Conservation (phyloP, 352 stramenopile species). For the Chrysophaeum taylorii region DNA sequence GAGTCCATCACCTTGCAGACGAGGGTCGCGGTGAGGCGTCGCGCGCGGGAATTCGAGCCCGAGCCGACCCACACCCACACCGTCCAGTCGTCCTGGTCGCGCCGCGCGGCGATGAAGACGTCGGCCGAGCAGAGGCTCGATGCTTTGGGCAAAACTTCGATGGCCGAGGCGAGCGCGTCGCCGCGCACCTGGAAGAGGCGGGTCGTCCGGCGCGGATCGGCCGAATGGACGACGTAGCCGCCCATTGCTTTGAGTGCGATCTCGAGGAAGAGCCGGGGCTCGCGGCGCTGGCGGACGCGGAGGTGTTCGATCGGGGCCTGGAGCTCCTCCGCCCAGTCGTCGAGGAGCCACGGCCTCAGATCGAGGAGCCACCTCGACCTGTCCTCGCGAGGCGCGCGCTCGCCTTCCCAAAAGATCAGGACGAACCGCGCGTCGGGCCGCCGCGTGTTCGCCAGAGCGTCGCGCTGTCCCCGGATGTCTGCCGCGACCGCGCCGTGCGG, state of each 20-base stretch:
- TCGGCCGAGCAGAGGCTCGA: not conserved
- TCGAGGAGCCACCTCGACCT: not conserved
- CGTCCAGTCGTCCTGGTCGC: no score
- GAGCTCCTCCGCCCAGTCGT: not conserved
- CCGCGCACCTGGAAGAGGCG: not conserved
- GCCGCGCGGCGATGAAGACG: not conserved
- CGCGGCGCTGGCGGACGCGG: not conserved
- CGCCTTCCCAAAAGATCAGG: not conserved
- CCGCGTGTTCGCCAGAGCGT: no score
- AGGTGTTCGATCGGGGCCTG: not conserved
- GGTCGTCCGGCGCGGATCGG: not conserved
- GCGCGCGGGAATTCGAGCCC: not conserved
- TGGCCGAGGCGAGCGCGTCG: not conserved
- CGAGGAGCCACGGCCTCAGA: not conserved
- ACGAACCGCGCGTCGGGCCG: no score
- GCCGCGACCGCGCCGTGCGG: no score
- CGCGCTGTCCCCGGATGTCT: no score
- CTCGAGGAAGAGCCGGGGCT: not conserved
- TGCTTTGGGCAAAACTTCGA: not conserved
- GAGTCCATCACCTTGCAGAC: not conserved
- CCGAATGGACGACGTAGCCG: not conserved
- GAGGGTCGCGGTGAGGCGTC: not conserved
- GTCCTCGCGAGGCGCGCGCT: not conserved
- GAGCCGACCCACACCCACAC: constrained; percentile 1
- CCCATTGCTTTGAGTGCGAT: not conserved